phyloP scores from a whole-genome alignment of 441 rosid genomes.

The Aleurites moluccanus region DNA sequence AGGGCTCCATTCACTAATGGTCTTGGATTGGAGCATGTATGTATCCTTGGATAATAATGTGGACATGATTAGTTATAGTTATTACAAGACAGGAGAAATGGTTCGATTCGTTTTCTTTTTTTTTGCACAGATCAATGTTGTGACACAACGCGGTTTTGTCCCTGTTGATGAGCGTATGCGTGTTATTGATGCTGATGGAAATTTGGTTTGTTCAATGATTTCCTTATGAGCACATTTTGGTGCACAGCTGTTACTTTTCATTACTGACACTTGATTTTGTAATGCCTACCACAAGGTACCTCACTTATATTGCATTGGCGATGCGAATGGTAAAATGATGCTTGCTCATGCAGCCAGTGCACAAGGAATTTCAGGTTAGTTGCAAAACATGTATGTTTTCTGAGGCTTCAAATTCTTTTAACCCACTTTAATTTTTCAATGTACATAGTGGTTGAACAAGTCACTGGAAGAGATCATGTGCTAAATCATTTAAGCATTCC shows the following conservation, averaged over 20 bases:
- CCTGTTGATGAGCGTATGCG: slow-evolving; percentile 92
- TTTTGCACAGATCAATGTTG: slow-evolving; percentile 67
- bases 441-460: slow-evolving; percentile 86
- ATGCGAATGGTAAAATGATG: slow-evolving; percentile 99
- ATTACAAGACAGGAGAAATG: slow-evolving; percentile 14
- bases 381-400: neutral
- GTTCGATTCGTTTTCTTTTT: slow-evolving; percentile 13
- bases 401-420: slow-evolving; percentile 14
- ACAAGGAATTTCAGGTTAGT: slow-evolving; percentile 96
- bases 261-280: slow-evolving; percentile 14
- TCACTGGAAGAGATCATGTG: slow-evolving; percentile 84
- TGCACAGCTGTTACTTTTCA: neutral
- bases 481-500: slow-evolving; percentile 94
- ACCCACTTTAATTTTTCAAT: slow-evolving; percentile 20
- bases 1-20: slow-evolving; percentile 94
- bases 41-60: slow-evolving; percentile 23
- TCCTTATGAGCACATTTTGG: slow-evolving; percentile 1
- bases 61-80: neutral
- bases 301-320: slow-evolving; percentile 79
- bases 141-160: slow-evolving; percentile 84
- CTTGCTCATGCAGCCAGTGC: slow-evolving; percentile 99
- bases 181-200: slow-evolving; percentile 81
- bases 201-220: slow-evolving; percentile 47
- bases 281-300: slow-evolving; percentile 52
- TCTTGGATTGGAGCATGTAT: slow-evolving; percentile 92